phyloP scores from a whole-genome alignment of 768 basidiomycete genomes.

The Dacryopinax spathularia region DNA sequence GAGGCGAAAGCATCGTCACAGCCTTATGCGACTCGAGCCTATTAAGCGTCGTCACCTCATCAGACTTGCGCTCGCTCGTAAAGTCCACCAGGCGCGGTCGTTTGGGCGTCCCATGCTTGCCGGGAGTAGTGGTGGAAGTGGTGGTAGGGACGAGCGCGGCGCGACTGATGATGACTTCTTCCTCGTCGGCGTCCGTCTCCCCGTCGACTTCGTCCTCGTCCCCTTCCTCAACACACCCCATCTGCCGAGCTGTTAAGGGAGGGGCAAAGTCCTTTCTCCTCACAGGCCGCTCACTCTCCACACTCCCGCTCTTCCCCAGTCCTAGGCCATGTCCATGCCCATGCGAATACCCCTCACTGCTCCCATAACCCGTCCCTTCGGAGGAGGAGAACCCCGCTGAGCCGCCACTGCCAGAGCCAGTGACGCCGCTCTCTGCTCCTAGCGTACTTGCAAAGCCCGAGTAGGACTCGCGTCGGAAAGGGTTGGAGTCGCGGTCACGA shows the following conservation, averaged over 20 bases:
- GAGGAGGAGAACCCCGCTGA: neutral
- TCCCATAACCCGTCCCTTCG: neutral
- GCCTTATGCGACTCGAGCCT: neutral
- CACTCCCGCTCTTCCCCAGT: constrained; percentile 51
- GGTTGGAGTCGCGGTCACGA: neutral
- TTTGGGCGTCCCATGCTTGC: constrained; percentile 25
- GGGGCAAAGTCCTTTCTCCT: constrained; percentile 55
- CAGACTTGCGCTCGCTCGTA: constrained; percentile 30
- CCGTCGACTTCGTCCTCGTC: constrained; percentile 33
- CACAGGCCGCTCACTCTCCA: constrained; percentile 48
- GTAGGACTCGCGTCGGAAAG: neutral
- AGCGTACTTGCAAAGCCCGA: neutral
- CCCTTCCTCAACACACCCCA: constrained; percentile 16
- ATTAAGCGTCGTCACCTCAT: neutral
- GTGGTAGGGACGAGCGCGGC: constrained; percentile 43
- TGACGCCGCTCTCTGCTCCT: neutral
- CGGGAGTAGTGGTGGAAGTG: constrained; percentile 25
- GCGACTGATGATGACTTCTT: constrained; percentile 34
- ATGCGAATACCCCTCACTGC: constrained; percentile 33
- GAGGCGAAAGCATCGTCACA: neutral
- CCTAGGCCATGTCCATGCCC: no score
- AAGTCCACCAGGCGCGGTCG: constrained; percentile 59
- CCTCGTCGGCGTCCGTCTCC: constrained; percentile 26
- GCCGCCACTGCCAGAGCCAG: neutral
- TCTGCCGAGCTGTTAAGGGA: constrained; percentile 19